Evolutionary conservation across 768 basidiomycete genomes (phyloP).

Genomic region (Tricholoma furcatifolium): DNA sequence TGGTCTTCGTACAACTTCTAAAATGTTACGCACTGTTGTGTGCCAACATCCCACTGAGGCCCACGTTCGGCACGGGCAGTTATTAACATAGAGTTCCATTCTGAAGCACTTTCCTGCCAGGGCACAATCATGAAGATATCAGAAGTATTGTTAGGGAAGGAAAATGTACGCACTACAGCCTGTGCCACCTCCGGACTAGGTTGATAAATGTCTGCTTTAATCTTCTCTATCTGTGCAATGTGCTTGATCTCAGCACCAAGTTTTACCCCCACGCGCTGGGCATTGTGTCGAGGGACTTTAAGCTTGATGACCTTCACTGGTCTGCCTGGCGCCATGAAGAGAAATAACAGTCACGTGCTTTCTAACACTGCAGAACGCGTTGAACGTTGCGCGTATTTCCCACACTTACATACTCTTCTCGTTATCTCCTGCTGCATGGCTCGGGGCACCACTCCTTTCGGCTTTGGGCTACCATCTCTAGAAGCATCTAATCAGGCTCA

Average conservation of each 20-base stretch:
- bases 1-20: background rate
- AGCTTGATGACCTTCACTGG: slow-evolving; percentile 56
- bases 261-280: slow-evolving; percentile 67
- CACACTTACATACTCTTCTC: background rate
- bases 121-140: background rate
- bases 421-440: slow-evolving; percentile 12
- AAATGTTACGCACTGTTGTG: slow-evolving; percentile 67
- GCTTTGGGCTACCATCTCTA: slow-evolving; percentile 40
- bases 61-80: slow-evolving; percentile 80
- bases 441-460: slow-evolving; percentile 20
- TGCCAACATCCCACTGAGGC: slow-evolving; percentile 86
- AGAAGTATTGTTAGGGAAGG: background rate
- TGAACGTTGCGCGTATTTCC: slow-evolving; percentile 6
- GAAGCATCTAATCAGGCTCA: slow-evolving; percentile 63
- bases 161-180: slow-evolving; percentile 56
- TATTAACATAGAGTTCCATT: slow-evolving; percentile 81
- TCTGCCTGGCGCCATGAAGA: slow-evolving; percentile 60
- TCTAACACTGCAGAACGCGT: slow-evolving; percentile 1
- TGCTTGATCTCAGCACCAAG: slow-evolving; percentile 57
- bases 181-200: slow-evolving; percentile 63
- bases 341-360: slow-evolving; percentile 14
- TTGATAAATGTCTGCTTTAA: slow-evolving; percentile 59
- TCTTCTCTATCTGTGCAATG: slow-evolving; percentile 47
- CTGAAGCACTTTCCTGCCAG: slow-evolving; percentile 69
- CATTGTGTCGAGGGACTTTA: slow-evolving; percentile 72